Percentiles rank a stretch among this genome's conserved stretches.
Evolutionary conservation across 2,329 filamentous ascomycete species (phyloP).

Genomic region (Fusarium oligoseptatum): DNA sequence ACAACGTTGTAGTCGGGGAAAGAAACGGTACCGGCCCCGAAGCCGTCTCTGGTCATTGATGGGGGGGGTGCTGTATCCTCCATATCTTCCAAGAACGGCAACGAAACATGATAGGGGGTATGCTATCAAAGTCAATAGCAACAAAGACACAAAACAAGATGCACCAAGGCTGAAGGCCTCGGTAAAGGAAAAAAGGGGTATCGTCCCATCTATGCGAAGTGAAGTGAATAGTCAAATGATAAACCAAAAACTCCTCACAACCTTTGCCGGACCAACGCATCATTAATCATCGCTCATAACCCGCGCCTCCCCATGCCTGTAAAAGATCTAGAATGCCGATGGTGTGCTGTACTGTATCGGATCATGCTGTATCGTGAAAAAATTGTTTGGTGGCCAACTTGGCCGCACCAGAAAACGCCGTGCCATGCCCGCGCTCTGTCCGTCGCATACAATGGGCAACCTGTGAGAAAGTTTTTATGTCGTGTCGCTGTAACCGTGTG

Average conservation of each 20-base stretch:
- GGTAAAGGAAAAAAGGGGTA: conserved; percentile 52
- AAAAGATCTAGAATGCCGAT: conserved; percentile 19
- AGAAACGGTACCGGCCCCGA: conserved; percentile 67
- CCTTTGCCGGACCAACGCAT: conserved; percentile 33
- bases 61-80: conserved; percentile 1
- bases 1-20: conserved; percentile 64
- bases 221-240: conserved; percentile 38
- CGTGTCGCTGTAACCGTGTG: conserved; percentile 31
- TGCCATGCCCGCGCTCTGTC: conserved; percentile 29
- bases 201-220: conserved; percentile 55
- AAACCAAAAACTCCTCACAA: conserved; percentile 40
- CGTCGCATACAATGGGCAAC: conserved; percentile 33
- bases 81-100: conserved; percentile 16
- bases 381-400: conserved; percentile 29
- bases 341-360: conserved; percentile 11
- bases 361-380: conserved; percentile 37
- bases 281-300: conserved; percentile 48
- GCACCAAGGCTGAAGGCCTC: conserved; percentile 34
- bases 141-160: conserved; percentile 17
- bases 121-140: conserved; percentile 5
- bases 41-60: conserved; percentile 53
- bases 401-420: conserved; percentile 41
- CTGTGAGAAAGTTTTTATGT: conserved; percentile 35
- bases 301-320: conserved; percentile 20
- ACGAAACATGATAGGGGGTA: conserved; percentile 12